Percentiles rank a stretch among this genome's conserved stretches.
phyloP scores from a whole-genome alignment of 352 stramenopile genomes.

The Phytophthora pluvialis region DNA sequence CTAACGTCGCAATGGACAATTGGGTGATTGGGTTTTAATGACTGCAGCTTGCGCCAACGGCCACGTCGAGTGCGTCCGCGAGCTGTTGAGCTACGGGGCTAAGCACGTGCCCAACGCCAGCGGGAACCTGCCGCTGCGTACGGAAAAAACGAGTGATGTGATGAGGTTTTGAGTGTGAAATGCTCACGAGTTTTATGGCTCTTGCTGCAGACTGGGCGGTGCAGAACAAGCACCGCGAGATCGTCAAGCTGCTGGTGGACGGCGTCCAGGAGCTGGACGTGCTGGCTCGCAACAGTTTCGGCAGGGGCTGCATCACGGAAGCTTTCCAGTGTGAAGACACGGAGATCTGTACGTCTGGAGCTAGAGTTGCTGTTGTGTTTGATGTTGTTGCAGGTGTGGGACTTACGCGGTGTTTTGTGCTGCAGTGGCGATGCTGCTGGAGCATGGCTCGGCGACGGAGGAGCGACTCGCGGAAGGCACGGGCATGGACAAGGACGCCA shows the following conservation, averaged over 20 bases:
- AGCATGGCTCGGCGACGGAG: slow-evolving; percentile 82
- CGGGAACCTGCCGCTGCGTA: slow-evolving; percentile 83
- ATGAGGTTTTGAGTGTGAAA: not conserved
- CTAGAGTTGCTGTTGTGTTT: too few relatives aligned
- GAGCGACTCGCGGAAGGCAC: slow-evolving; percentile 76
- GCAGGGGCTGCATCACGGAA: slow-evolving; percentile 81
- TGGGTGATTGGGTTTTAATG: slow-evolving; percentile 7
- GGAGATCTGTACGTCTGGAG: slow-evolving; percentile 68
- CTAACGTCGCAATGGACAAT: slow-evolving; percentile 3
- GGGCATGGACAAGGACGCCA: slow-evolving; percentile 70
- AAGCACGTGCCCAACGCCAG: slow-evolving; percentile 73
- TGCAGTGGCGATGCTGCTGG: slow-evolving; percentile 72
- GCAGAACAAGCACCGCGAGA: slow-evolving; percentile 86
- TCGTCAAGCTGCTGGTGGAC: slow-evolving; percentile 78
- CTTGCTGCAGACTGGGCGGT: slow-evolving; percentile 78
- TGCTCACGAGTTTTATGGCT: slow-evolving; percentile 11
- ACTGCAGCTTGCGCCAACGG: slow-evolving; percentile 79
- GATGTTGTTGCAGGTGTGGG: too few relatives aligned
- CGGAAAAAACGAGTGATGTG: not conserved
- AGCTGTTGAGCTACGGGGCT: slow-evolving; percentile 61
- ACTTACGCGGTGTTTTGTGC: slow-evolving; percentile 1
- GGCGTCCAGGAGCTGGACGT: slow-evolving; percentile 79
- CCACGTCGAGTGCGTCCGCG: slow-evolving; percentile 64
- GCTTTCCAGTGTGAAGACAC: slow-evolving; percentile 87
- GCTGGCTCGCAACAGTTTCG: slow-evolving; percentile 83